Conservation (phyloP, 371 early-diverging fungal species). For the Mortierella sp. region DNA sequence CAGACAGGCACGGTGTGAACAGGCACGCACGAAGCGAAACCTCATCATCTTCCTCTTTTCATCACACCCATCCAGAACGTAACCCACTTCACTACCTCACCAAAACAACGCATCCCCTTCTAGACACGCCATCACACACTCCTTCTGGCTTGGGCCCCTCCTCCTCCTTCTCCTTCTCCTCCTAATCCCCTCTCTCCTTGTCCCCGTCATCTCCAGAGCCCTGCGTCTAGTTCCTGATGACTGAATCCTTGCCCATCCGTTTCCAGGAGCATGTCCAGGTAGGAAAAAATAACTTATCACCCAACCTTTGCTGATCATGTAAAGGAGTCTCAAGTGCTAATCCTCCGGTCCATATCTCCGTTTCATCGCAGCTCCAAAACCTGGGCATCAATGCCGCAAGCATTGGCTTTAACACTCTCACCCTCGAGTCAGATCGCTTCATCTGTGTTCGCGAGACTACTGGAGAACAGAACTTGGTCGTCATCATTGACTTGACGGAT, state of each 20-base stretch:
- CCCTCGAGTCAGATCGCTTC: constrained; percentile 97
- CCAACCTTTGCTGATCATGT: too few species aligned
- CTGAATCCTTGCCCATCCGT: constrained; percentile 71
- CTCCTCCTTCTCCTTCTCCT: background rate
- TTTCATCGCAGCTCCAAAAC: constrained; percentile 87
- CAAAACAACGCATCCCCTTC: background rate
- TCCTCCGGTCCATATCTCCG: background rate
- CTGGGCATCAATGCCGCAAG: constrained; percentile 93
- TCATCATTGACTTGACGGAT: constrained; percentile 93
- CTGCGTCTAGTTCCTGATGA: background rate
- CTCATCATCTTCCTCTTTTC: too few species aligned
- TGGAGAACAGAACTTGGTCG: constrained; percentile 89
- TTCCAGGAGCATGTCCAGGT: constrained; percentile 97
- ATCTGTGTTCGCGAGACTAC: constrained; percentile 96
- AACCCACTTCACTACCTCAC: background rate
- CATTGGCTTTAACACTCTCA: constrained; percentile 96
- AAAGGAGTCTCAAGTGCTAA: too few species aligned
- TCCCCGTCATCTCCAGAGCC: background rate
- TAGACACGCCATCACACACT: background rate
- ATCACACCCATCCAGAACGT: too few species aligned
- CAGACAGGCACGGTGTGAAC: too few species aligned
- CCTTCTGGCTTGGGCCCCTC: background rate
- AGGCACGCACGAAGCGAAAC: too few species aligned
- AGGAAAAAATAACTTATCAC: constrained; percentile 24
- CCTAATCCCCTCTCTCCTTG: background rate